These are phyloP conservation scores for Mucor velutinosus DNA, from an alignment of 371 early-diverging fungal species.

Conservation along the genomic window DNA sequence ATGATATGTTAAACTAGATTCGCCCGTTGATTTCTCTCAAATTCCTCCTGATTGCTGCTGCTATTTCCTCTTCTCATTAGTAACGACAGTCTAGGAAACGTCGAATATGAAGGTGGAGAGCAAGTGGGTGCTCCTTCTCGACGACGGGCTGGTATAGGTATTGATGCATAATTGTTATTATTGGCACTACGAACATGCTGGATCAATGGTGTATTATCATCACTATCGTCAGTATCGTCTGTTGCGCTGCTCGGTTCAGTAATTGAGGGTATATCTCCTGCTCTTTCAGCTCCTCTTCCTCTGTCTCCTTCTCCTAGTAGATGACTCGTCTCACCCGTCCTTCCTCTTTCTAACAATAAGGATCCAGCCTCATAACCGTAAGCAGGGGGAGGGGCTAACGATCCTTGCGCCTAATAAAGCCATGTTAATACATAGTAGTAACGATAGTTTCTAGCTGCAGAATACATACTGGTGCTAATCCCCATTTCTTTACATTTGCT, in stretches of 20 bases:
- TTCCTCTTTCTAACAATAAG: slow-evolving; percentile 29
- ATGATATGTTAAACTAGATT: neutral
- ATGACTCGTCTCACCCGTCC: slow-evolving; percentile 22
- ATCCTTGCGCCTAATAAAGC: slow-evolving; percentile 47
- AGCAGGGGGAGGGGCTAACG: slow-evolving; percentile 69
- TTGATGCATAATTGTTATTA: slow-evolving; percentile 4
- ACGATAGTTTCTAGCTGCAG: too few relatives aligned
- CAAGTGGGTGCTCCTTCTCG: neutral
- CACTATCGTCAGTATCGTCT: slow-evolving; percentile 10
- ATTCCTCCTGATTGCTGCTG: neutral
- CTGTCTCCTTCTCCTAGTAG: neutral
- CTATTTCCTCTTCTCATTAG: slow-evolving; percentile 8
- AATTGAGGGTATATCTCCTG: neutral
- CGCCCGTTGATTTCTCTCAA: slow-evolving; percentile 1
- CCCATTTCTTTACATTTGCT: slow-evolving; percentile 85
- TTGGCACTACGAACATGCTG: slow-evolving; percentile 9
- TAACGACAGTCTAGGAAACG: slow-evolving; percentile 9
- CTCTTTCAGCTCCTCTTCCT: neutral
- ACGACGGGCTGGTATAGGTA: slow-evolving; percentile 7
- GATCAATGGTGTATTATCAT: slow-evolving; percentile 29
- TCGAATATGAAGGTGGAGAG: slow-evolving; percentile 27
- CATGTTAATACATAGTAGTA: too few relatives aligned
- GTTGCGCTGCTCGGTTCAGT: neutral
- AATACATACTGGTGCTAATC: slow-evolving; percentile 61
- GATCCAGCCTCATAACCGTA: slow-evolving; percentile 51